A percentile compares a stretch with the other conserved stretches of the same genome.
Conservation (phyloP, 1,284 basidiomycete species). For the Irpex lacteus region DNA sequence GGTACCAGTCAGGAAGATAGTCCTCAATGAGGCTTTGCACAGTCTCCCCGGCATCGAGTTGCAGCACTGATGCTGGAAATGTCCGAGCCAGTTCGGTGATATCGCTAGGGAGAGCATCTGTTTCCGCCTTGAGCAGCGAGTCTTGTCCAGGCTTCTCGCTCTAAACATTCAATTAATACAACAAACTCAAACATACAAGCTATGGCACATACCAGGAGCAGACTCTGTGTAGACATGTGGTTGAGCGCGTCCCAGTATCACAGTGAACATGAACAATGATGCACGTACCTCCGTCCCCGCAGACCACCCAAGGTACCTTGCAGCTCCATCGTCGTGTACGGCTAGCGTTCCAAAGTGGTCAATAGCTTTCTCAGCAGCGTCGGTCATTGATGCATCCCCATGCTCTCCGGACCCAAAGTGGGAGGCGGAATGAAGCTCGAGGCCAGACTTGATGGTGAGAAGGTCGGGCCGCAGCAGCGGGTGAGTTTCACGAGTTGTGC, state of each 20-base stretch:
- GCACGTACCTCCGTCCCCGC: conserved; percentile 47
- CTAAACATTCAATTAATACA: conserved; percentile 11
- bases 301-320: conserved; percentile 66
- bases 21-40: conserved; percentile 43
- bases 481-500: conserved; percentile 46
- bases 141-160: conserved; percentile 17
- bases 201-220: conserved; percentile 25
- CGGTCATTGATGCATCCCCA: conserved; percentile 8
- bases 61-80: conserved; percentile 31
- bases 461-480: conserved; percentile 59
- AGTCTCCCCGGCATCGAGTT: conserved; percentile 10
- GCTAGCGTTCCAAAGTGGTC: conserved; percentile 57
- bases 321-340: conserved; percentile 56
- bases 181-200: neutral
- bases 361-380: conserved; percentile 21
- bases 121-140: neutral
- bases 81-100: conserved; percentile 37
- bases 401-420: conserved; percentile 2
- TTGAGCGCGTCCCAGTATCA: no score
- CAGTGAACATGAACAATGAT: no score
- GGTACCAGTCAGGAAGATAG: conserved; percentile 56
- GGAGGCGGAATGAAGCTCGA: conserved; percentile 27
- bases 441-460: conserved; percentile 55
- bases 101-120: conserved; percentile 22
- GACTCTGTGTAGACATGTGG: conserved; percentile 20